Percentiles rank a stretch among this genome's conserved stretches.
Conservation (phyloP, 257 asterid species). For the Fraxinus pennsylvanica region DNA sequence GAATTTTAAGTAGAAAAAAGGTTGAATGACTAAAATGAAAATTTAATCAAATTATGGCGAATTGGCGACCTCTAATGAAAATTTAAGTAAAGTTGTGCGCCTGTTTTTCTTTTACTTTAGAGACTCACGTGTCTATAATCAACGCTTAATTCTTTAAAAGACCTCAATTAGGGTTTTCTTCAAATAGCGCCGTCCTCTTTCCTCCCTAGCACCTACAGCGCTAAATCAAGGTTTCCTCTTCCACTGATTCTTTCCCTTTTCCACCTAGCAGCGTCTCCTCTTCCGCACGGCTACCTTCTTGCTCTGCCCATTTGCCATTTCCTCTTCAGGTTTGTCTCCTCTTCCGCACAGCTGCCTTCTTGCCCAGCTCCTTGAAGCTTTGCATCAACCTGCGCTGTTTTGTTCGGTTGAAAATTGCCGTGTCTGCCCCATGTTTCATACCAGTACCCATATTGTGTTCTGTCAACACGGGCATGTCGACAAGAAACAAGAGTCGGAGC, state of each 20-base stretch:
- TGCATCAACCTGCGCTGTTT: too few species aligned
- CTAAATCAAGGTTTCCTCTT: background rate
- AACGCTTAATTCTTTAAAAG: background rate
- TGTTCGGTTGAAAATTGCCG: too few species aligned
- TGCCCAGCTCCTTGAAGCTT: too few species aligned
- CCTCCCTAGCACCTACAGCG: background rate
- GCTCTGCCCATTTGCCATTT: background rate
- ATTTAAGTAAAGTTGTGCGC: background rate
- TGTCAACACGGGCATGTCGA: too few species aligned
- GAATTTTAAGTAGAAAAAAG: too few species aligned
- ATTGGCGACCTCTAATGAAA: too few species aligned
- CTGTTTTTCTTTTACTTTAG: background rate
- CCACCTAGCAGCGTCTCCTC: background rate
- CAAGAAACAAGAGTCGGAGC: too few species aligned
- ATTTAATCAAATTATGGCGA: too few species aligned
- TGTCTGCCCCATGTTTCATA: too few species aligned
- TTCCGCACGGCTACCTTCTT: background rate
- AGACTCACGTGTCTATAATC: background rate
- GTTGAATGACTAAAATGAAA: too few species aligned
- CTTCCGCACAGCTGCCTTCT: too few species aligned
- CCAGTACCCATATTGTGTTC: too few species aligned
- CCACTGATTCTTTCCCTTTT: background rate
- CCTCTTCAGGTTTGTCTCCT: background rate
- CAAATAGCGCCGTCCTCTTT: background rate
- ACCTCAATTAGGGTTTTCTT: background rate